A percentile compares a stretch with the other conserved stretches of the same genome.
Conservation (phyloP, 73 alveolate genomes). For the Breviolum minutum region DNA sequence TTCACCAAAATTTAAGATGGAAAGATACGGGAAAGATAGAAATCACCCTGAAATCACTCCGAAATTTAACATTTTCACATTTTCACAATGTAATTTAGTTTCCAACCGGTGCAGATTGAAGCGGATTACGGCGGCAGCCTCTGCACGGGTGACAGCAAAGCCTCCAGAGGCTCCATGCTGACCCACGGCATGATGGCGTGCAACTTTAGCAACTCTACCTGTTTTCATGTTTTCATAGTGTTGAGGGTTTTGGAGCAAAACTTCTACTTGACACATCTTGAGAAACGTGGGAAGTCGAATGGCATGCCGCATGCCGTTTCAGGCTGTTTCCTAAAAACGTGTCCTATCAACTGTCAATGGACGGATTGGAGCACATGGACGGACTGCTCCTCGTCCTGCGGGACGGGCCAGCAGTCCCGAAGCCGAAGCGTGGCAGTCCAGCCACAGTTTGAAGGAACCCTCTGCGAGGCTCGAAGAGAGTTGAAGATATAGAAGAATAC, state of each 20-base stretch:
- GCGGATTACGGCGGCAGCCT: slow-evolving; percentile 73
- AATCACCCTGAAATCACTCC: no score
- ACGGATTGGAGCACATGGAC: slow-evolving; percentile 79
- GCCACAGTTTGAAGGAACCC: slow-evolving; percentile 54
- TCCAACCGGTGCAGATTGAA: neutral
- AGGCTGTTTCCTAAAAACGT: slow-evolving; percentile 37
- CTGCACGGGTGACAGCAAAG: slow-evolving; percentile 42
- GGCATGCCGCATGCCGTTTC: neutral
- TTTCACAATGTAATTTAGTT: neutral
- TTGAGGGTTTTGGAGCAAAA: no score
- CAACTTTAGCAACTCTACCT: no score
- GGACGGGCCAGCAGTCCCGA: slow-evolving; percentile 67
- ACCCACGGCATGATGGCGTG: no score
- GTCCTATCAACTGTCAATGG: slow-evolving; percentile 82
- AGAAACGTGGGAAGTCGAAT: no score
- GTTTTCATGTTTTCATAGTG: no score
- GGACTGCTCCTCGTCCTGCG: slow-evolving; percentile 60
- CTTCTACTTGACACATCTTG: neutral
- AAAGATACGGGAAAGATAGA: neutral
- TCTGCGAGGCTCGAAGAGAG: slow-evolving; percentile 46
- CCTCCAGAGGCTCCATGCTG: slow-evolving; percentile 34
- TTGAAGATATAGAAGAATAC: neutral
- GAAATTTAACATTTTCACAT: neutral
- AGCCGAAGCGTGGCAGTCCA: slow-evolving; percentile 73
- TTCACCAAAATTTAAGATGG: neutral